A percentile compares a stretch with the other conserved stretches of the same genome.
Conservation (phyloP, 129 eudicot genomes). For the Sambucus nigra region DNA sequence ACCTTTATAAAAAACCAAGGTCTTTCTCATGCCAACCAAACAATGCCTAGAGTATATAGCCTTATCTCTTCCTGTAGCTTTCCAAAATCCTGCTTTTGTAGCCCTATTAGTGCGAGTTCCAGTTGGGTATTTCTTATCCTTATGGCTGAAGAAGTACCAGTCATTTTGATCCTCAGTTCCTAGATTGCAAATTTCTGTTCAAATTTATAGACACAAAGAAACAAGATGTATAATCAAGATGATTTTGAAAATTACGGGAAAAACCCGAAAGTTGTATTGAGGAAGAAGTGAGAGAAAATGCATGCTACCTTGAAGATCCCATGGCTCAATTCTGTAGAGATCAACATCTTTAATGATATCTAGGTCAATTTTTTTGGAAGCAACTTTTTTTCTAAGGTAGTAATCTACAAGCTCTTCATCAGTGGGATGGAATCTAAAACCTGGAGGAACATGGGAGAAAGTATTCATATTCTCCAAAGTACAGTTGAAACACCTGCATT, state of each 20-base stretch:
- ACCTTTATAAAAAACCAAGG: constrained; percentile 47
- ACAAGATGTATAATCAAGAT: no score
- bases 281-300: no score
- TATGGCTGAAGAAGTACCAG: constrained; percentile 55
- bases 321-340: constrained; percentile 34
- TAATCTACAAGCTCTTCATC: constrained; percentile 40
- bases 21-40: constrained; percentile 53
- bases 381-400: constrained; percentile 36
- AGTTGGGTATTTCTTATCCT: no score
- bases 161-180: constrained; percentile 53
- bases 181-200: constrained; percentile 37
- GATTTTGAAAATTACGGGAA: no score
- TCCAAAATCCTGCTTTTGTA: constrained; percentile 49
- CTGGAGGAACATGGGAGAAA: constrained; percentile 37
- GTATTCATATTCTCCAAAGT: constrained; percentile 20
- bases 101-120: constrained; percentile 49
- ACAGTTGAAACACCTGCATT: no score
- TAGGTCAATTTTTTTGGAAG: constrained; percentile 31
- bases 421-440: constrained; percentile 40
- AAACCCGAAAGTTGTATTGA: no score
- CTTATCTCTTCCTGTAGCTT: no score
- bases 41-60: constrained; percentile 34
- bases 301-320: constrained; percentile 40
- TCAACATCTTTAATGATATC: constrained; percentile 31
- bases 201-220: no score